phyloP scores from a whole-genome alignment of 2,329 filamentous ascomycete species.

The Trichophyton verrucosum region DNA sequence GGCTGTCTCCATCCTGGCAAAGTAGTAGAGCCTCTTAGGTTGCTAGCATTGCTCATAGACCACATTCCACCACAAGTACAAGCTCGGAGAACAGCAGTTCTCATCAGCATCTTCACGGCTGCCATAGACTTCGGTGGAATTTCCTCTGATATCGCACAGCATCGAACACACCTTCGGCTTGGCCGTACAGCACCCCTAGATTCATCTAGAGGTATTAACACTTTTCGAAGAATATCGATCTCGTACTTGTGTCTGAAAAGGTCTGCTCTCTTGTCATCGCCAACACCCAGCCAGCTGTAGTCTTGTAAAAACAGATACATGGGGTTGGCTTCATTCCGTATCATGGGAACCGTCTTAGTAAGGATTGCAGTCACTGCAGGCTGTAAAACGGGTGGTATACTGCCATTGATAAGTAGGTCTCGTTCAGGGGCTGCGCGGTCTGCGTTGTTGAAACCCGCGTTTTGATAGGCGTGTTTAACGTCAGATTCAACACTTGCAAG shows the following conservation, averaged over 20 bases:
- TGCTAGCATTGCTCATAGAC: slow-evolving; percentile 21
- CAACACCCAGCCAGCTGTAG: slow-evolving; percentile 55
- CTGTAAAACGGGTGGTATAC: slow-evolving; percentile 40
- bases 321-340: slow-evolving; percentile 50
- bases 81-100: slow-evolving; percentile 25
- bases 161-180: slow-evolving; percentile 46
- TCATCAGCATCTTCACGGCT: slow-evolving; percentile 28
- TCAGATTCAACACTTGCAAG: slow-evolving; percentile 54
- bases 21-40: not conserved
- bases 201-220: slow-evolving; percentile 5
- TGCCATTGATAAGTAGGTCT: slow-evolving; percentile 41
- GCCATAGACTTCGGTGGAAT: slow-evolving; percentile 28
- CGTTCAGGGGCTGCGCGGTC: slow-evolving; percentile 40
- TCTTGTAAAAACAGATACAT: slow-evolving; percentile 61
- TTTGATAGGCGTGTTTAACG: slow-evolving; percentile 47
- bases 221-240: slow-evolving; percentile 45
- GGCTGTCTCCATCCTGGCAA: not conserved
- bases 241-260: slow-evolving; percentile 50
- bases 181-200: slow-evolving; percentile 13
- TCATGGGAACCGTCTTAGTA: slow-evolving; percentile 39
- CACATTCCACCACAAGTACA: slow-evolving; percentile 33
- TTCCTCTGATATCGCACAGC: slow-evolving; percentile 55
- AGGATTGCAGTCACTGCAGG: slow-evolving; percentile 39
- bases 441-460: slow-evolving; percentile 31
- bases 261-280: slow-evolving; percentile 45